Conservation (phyloP, 2,329 filamentous ascomycete genomes). For the Fusarium tuaranense region DNA sequence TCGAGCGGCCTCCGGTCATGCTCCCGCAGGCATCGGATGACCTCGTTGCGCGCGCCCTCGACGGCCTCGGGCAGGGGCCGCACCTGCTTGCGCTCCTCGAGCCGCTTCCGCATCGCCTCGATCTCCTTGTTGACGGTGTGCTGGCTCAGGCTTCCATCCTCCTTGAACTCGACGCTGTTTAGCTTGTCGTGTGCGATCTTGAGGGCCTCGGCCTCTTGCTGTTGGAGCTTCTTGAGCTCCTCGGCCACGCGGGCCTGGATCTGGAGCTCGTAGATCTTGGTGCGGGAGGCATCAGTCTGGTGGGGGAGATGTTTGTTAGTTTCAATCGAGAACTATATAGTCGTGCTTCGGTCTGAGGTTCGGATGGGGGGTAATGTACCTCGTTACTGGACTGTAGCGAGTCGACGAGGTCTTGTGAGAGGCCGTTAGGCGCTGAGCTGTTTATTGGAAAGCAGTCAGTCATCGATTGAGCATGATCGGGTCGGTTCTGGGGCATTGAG, state of each 20-base stretch:
- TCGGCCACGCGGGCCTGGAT: slow-evolving; percentile 87
- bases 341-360: neutral
- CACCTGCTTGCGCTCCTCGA: slow-evolving; percentile 73
- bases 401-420: slow-evolving; percentile 86
- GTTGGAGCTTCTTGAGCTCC: slow-evolving; percentile 85
- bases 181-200: slow-evolving; percentile 75
- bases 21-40: slow-evolving; percentile 83
- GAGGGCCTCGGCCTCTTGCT: slow-evolving; percentile 77
- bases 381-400: slow-evolving; percentile 86
- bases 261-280: slow-evolving; percentile 85
- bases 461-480: slow-evolving; percentile 1
- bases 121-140: slow-evolving; percentile 70
- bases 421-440: slow-evolving; percentile 60
- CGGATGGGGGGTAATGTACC: slow-evolving; percentile 65
- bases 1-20: slow-evolving; percentile 91
- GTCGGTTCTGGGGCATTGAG: neutral
- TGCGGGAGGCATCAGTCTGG: slow-evolving; percentile 89
- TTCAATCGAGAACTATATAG: neutral
- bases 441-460: slow-evolving; percentile 45
- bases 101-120: slow-evolving; percentile 67
- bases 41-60: slow-evolving; percentile 78
- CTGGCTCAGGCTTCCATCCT: slow-evolving; percentile 49
- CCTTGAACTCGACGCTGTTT: slow-evolving; percentile 57
- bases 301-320: slow-evolving; percentile 23
- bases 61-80: slow-evolving; percentile 78